phyloP scores from a whole-genome alignment of 208 protist species.

The Leptomonas seymouri region DNA sequence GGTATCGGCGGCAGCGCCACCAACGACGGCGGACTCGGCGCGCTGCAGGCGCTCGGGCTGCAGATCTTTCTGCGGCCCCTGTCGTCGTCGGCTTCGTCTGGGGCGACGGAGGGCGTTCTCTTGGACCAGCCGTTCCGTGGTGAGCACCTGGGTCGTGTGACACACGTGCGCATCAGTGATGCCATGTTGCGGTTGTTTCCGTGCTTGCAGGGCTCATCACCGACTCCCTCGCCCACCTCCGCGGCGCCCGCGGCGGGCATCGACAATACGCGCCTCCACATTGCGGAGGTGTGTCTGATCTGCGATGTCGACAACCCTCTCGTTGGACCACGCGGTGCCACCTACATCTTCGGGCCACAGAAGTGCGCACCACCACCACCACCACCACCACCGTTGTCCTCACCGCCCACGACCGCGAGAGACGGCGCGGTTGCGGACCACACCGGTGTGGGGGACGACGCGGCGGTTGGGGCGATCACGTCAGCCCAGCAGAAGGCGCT shows the following conservation, averaged over 20 bases:
- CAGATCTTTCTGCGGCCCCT: conserved; percentile 34
- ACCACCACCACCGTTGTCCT: not conserved
- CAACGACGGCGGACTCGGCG: conserved; percentile 83
- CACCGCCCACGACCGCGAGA: not conserved
- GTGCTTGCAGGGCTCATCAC: conserved; percentile 7
- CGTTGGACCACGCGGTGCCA: conserved; percentile 66
- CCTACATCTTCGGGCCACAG: conserved; percentile 75
- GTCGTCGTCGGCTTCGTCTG: not conserved
- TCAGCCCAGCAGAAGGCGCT: conserved; percentile 34
- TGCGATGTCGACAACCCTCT: conserved; percentile 82
- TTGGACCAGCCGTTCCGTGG: conserved; percentile 58
- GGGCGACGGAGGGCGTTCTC: conserved; percentile 10
- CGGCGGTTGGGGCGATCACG: conserved; percentile 44
- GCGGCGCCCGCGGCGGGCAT: not conserved
- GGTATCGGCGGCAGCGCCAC: conserved; percentile 86
- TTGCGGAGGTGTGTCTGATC: conserved; percentile 56
- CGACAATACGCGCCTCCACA: not conserved
- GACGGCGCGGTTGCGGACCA: not conserved
- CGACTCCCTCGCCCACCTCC: not conserved
- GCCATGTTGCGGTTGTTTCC: conserved; percentile 31
- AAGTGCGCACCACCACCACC: conserved; percentile 56
- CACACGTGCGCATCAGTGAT: conserved; percentile 34
- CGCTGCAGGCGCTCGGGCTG: conserved; percentile 76
- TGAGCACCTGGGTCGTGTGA: conserved; percentile 46
- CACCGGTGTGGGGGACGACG: conserved; percentile 24